A percentile compares a stretch with the other conserved stretches of the same genome.
Evolutionary conservation across 164 flowering plant genomes (phyloP).

Genomic region (Kalanchoe fedtschenkoi): DNA sequence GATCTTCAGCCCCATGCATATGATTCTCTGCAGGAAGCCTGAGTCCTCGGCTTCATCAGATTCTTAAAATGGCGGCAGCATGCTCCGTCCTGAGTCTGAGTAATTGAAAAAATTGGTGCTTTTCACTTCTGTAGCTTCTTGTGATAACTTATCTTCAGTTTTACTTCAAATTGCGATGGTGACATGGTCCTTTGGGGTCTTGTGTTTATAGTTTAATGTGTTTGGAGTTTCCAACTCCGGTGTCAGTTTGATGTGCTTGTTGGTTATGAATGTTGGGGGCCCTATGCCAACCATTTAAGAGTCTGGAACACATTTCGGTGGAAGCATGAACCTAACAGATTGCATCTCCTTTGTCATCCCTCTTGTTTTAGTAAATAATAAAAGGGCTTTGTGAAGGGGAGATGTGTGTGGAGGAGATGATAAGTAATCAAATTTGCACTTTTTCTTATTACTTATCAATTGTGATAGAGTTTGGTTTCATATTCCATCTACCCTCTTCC

Average conservation of each 20-base stretch:
- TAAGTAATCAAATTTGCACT: too few species aligned
- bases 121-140: too few species aligned
- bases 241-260: background rate
- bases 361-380: too few species aligned
- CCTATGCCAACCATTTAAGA: background rate
- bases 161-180: background rate
- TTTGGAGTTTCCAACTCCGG: background rate
- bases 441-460: too few species aligned
- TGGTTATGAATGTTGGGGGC: background rate
- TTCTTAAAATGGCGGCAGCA: background rate
- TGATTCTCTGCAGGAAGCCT: constrained; percentile 83
- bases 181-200: background rate
- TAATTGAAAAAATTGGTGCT: background rate
- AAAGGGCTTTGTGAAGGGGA: too few species aligned
- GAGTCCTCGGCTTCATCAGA: background rate
- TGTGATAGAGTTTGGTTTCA: too few species aligned
- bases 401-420: too few species aligned
- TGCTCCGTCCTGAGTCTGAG: background rate
- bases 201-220: background rate
- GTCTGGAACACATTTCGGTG: too few species aligned
- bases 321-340: too few species aligned
- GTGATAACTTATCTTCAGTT: too few species aligned
- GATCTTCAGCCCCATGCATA: constrained; percentile 79
- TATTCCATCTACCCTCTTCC: too few species aligned
- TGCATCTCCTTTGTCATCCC: too few species aligned